Conservation (phyloP, 768 basidiomycete genomes). For the Xanthoconium stramineum region DNA sequence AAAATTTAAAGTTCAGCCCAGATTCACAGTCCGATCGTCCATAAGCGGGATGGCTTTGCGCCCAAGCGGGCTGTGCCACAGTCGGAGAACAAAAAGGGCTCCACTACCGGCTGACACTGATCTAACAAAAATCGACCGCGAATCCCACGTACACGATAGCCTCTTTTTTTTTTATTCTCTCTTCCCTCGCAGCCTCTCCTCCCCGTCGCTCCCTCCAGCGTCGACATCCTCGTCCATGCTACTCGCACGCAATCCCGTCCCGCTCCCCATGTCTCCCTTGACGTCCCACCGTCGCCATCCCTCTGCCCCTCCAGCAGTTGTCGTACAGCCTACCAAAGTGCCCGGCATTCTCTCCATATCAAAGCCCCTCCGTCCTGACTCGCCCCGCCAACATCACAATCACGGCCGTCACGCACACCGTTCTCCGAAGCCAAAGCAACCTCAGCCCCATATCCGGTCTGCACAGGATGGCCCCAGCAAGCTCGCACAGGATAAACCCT, state of each 20-base stretch:
- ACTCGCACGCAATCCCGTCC: conserved; percentile 39
- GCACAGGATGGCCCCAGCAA: conserved; percentile 32
- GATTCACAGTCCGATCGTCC: conserved; percentile 28
- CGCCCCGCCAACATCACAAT: conserved; percentile 35
- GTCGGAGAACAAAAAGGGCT: conserved; percentile 34
- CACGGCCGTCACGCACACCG: conserved; percentile 34
- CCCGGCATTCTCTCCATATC: conserved; percentile 72
- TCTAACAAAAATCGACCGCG: conserved; percentile 25
- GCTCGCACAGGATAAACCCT: conserved; percentile 24
- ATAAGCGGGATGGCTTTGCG: conserved; percentile 22
- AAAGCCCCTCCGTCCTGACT: conserved; percentile 43
- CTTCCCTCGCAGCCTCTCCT: not conserved
- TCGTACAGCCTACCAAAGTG: conserved; percentile 68
- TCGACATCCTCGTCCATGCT: conserved; percentile 32
- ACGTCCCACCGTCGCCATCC: conserved; percentile 59
- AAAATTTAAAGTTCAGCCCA: conserved; percentile 22
- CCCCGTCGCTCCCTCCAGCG: conserved; percentile 14
- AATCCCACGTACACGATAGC: conserved; percentile 28
- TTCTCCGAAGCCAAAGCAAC: conserved; percentile 37
- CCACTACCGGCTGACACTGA: conserved; percentile 31
- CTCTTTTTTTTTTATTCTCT: conserved; percentile 15
- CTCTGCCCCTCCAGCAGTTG: conserved; percentile 64
- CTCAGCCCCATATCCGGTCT: conserved; percentile 18
- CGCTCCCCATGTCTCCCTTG: conserved; percentile 28
- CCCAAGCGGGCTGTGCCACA: conserved; percentile 27